phyloP scores from a whole-genome alignment of 805 yeast genomes.

The Kregervanrija fluxuum region DNA sequence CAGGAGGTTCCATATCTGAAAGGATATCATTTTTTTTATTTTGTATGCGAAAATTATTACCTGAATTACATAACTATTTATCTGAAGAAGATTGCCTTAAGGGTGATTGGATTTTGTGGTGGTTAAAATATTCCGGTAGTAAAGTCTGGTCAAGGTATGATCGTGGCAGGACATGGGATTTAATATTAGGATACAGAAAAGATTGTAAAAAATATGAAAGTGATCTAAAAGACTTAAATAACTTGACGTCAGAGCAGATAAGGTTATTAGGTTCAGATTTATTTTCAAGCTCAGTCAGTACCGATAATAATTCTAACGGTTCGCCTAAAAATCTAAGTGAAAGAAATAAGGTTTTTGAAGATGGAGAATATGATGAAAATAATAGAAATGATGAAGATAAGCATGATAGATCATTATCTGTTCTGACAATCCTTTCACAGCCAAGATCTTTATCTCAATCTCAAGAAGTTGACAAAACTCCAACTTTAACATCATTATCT shows the following conservation, averaged over 20 bases:
- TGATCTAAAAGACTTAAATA: constrained; percentile 18
- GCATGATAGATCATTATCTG: constrained; percentile 24
- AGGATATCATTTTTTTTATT: constrained; percentile 62
- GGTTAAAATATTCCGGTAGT: constrained; percentile 88
- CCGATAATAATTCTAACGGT: no score
- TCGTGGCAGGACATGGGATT: constrained; percentile 87
- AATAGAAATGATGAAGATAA: constrained; percentile 1
- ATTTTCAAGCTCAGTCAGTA: constrained; percentile 44
- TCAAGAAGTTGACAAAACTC: constrained; percentile 20
- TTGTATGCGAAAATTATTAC: constrained; percentile 53
- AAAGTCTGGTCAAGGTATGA: constrained; percentile 77
- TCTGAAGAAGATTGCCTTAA: constrained; percentile 73
- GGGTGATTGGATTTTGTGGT: constrained; percentile 91
- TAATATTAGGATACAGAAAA: constrained; percentile 69
- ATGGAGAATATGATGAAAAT: constrained; percentile 5
- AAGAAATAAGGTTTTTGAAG: constrained; percentile 1
- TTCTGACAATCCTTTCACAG: constrained; percentile 21
- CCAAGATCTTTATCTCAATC: constrained; percentile 14
- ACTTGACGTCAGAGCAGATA: constrained; percentile 16
- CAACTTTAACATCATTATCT: constrained; percentile 20
- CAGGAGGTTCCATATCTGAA: constrained; percentile 59
- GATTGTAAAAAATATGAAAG: constrained; percentile 19
- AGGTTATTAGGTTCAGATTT: constrained; percentile 48
- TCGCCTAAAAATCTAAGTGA: no score
- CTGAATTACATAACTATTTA: constrained; percentile 69